Evolutionary conservation across 257 asterid genomes (phyloP).

Genomic region (Solanum boliviense): DNA sequence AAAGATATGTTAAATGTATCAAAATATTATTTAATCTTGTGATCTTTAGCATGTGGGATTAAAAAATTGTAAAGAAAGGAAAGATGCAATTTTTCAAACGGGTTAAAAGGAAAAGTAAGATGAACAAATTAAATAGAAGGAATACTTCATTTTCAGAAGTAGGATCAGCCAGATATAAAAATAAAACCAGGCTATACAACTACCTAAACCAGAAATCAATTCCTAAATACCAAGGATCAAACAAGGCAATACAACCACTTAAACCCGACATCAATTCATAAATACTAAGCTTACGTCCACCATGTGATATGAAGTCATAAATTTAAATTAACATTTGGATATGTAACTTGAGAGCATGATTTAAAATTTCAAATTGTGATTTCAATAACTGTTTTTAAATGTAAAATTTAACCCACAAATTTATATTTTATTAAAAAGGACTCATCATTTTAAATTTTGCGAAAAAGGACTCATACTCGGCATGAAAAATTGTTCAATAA

Average conservation of each 20-base stretch:
- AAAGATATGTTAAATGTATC: neutral
- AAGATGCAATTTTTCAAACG: neutral
- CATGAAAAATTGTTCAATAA: neutral
- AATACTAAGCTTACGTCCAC: neutral
- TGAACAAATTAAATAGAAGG: neutral
- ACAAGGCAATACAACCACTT: neutral
- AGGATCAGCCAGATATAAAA: neutral
- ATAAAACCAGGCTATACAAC: neutral
- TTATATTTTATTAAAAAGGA: neutral
- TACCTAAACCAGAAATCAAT: neutral
- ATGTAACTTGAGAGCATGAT: neutral
- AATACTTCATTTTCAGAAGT: neutral
- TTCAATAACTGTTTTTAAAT: neutral
- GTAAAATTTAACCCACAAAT: neutral
- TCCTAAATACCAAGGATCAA: neutral
- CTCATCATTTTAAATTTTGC: neutral
- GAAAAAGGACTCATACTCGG: neutral
- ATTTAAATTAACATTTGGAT: neutral
- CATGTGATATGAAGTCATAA: neutral
- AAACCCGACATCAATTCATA: neutral
- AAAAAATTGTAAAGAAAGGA: neutral
- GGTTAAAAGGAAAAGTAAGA: neutral
- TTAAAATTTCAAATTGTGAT: neutral
- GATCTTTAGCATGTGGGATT: neutral
- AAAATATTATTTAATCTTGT: neutral